phyloP scores from a whole-genome alignment of 2,329 filamentous ascomycete species.

The Colletotrichum ledebouriae region DNA sequence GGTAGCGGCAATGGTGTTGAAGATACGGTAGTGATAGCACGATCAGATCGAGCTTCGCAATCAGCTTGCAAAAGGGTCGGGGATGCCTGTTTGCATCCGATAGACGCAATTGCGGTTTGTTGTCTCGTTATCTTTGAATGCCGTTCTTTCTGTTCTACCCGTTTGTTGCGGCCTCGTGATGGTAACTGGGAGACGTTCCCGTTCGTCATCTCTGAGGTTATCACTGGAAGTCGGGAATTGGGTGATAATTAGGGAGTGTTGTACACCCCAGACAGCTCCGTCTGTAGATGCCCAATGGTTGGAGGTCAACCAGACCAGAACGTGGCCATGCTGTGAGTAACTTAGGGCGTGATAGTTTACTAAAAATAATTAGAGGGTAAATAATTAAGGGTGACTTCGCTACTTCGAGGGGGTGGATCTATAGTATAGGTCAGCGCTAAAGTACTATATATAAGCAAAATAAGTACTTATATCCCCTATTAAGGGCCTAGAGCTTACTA shows the following conservation, averaged over 20 bases:
- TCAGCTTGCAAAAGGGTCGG: neutral
- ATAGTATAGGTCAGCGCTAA: too few relatives aligned
- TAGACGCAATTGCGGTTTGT: neutral
- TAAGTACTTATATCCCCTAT: too few relatives aligned
- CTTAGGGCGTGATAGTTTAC: too few relatives aligned
- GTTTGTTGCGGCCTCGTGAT: neutral
- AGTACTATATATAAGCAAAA: too few relatives aligned
- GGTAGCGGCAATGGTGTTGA: too few relatives aligned
- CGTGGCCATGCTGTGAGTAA: neutral
- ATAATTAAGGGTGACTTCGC: too few relatives aligned
- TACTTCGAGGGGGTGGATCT: too few relatives aligned
- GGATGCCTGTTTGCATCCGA: slow-evolving; percentile 16
- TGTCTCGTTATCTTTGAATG: neutral
- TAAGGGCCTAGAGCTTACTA: too few relatives aligned
- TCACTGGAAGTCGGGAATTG: neutral
- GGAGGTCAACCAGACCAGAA: neutral
- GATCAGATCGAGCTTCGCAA: slow-evolving; percentile 6
- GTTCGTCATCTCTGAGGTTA: neutral
- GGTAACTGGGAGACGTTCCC: neutral
- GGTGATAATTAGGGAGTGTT: neutral
- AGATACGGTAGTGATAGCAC: too few relatives aligned
- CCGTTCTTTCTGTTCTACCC: slow-evolving; percentile 1
- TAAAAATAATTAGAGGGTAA: too few relatives aligned
- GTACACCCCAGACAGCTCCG: slow-evolving; percentile 15
- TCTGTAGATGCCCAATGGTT: slow-evolving; percentile 15